Conservation (phyloP, 169 alveolate species). For the Toxoplasma gondii region DNA sequence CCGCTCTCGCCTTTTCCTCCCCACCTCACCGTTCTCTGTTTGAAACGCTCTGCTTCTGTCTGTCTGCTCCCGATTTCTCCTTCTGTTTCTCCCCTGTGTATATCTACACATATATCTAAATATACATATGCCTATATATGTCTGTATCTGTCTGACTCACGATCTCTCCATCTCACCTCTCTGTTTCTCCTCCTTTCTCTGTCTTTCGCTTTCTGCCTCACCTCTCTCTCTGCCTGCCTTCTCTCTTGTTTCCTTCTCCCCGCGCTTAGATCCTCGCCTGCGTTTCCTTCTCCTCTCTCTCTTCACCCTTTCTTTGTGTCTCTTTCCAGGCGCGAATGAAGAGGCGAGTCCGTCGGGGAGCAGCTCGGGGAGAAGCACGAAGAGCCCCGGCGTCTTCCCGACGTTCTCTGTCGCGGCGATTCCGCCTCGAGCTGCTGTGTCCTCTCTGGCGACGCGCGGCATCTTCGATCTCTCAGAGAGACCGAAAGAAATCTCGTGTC, state of each 20-base stretch:
- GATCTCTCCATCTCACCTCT: too few species aligned
- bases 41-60: too few species aligned
- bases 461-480: background rate
- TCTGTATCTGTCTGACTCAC: too few species aligned
- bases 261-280: background rate
- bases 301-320: background rate
- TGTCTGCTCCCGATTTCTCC: too few species aligned
- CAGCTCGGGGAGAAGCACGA: background rate
- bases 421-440: background rate
- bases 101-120: too few species aligned
- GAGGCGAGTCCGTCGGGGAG: too few species aligned
- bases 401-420: background rate
- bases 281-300: background rate
- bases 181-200: background rate
- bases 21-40: too few species aligned
- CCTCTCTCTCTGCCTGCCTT: background rate
- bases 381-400: background rate
- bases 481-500: slow-evolving; percentile 18
- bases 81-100: too few species aligned
- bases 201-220: background rate
- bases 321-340: too few species aligned
- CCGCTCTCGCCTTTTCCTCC: too few species aligned
- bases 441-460: background rate
- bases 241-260: background rate
- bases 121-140: too few species aligned